Percentiles rank a stretch among this genome's conserved stretches.
phyloP scores from a whole-genome alignment of 2,329 filamentous ascomycete species.

The Gnomoniopsis sp. region DNA sequence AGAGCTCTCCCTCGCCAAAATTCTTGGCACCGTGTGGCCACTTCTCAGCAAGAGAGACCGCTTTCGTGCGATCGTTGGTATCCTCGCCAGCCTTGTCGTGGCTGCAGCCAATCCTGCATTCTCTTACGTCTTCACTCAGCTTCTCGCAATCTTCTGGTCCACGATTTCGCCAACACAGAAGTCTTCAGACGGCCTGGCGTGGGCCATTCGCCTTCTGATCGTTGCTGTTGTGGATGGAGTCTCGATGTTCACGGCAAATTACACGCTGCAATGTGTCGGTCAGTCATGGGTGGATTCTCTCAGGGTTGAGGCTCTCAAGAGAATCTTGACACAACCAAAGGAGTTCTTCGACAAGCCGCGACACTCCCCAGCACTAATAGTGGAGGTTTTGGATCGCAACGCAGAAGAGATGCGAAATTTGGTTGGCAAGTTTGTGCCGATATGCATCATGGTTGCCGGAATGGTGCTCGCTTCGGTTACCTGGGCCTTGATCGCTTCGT shows the following conservation, averaged over 20 bases:
- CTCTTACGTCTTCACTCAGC: conserved; percentile 69
- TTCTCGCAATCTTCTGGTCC: conserved; percentile 68
- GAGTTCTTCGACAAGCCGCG: conserved; percentile 72
- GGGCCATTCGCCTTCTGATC: conserved; percentile 66
- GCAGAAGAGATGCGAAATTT: conserved; percentile 86
- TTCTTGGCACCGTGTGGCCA: conserved; percentile 70
- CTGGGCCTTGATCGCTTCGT: conserved; percentile 73
- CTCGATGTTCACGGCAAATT: conserved; percentile 64
- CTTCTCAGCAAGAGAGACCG: conserved; percentile 50
- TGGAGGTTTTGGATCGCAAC: conserved; percentile 72
- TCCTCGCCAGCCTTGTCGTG: conserved; percentile 60
- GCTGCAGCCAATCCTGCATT: conserved; percentile 71
- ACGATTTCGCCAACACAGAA: conserved; percentile 36
- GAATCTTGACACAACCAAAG: conserved; percentile 71
- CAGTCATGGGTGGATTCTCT: conserved; percentile 76
- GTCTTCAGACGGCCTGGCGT: conserved; percentile 52
- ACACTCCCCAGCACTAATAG: conserved; percentile 62
- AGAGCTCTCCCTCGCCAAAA: conserved; percentile 40
- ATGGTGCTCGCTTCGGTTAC: conserved; percentile 67
- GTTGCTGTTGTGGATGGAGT: conserved; percentile 66
- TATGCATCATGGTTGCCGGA: conserved; percentile 60
- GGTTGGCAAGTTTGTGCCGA: conserved; percentile 72
- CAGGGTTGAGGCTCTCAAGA: conserved; percentile 63
- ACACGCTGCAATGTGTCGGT: conserved; percentile 66
- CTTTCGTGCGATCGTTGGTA: conserved; percentile 53